Percentiles rank a stretch among this genome's conserved stretches.
Evolutionary conservation across 2,329 filamentous ascomycete genomes (phyloP).

Genomic region (Cladophialophora psammophila): DNA sequence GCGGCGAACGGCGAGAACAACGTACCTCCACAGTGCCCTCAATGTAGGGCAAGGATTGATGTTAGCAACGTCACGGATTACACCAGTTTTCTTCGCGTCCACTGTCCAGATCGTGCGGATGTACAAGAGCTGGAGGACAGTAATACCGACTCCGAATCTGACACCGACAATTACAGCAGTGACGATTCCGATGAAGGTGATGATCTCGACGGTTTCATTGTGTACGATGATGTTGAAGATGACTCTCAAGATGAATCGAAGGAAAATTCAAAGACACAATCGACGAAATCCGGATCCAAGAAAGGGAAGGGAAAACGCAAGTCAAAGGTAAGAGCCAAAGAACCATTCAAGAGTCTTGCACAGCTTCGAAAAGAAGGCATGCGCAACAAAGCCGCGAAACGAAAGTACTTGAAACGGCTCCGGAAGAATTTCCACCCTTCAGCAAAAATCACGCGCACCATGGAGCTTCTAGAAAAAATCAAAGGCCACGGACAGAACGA

Average conservation of each 20-base stretch:
- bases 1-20: constrained; percentile 66
- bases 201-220: constrained; percentile 63
- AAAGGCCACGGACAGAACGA: constrained; percentile 62
- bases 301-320: constrained; percentile 49
- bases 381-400: constrained; percentile 70
- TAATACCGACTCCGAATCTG: constrained; percentile 44
- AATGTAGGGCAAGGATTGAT: constrained; percentile 74
- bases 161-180: constrained; percentile 46
- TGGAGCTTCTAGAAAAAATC: constrained; percentile 67
- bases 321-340: constrained; percentile 50
- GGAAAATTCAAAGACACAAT: constrained; percentile 30
- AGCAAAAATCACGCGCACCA: constrained; percentile 74
- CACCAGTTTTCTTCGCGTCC: constrained; percentile 73
- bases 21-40: constrained; percentile 70
- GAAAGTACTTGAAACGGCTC: constrained; percentile 73
- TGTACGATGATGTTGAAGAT: constrained; percentile 48
- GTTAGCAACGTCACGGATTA: constrained; percentile 76
- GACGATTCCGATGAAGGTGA: constrained; percentile 53
- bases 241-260: constrained; percentile 44
- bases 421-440: constrained; percentile 74
- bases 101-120: constrained; percentile 65
- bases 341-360: constrained; percentile 59
- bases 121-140: constrained; percentile 51
- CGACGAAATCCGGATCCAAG: constrained; percentile 18
- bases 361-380: constrained; percentile 72